Percentiles rank a stretch among this genome's conserved stretches.
Evolutionary conservation across 805 yeast species (phyloP).

Genomic region (Wickerhamiella shivajii): DNA sequence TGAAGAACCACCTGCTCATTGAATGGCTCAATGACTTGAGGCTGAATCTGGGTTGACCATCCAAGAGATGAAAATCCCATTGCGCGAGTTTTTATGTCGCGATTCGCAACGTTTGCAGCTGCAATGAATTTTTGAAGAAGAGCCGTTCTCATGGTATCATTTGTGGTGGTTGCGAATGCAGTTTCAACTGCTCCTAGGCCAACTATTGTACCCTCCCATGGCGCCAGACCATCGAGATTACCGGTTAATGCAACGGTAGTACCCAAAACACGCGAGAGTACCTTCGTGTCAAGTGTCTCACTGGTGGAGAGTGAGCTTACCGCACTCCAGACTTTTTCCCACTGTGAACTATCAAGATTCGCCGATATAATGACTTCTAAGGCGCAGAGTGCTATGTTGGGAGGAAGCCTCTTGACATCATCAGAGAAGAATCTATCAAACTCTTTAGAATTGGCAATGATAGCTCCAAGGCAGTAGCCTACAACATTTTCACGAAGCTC

Average conservation of each 20-base stretch:
- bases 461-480: constrained; percentile 6
- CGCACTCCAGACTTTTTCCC: too few relatives aligned
- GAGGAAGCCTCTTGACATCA: neutral
- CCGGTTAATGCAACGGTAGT: constrained; percentile 2
- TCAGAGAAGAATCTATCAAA: constrained; percentile 1
- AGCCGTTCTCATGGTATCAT: neutral
- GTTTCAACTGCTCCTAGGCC: constrained; percentile 5
- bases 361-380: constrained; percentile 4
- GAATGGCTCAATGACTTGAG: neutral
- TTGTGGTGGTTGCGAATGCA: constrained; percentile 1
- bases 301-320: too few relatives aligned
- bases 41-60: constrained; percentile 8
- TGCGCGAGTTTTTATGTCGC: constrained; percentile 1
- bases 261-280: constrained; percentile 6
- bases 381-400: constrained; percentile 1
- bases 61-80: constrained; percentile 4
- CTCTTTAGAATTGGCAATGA: neutral
- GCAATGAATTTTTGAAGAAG: constrained; percentile 3
- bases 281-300: too few relatives aligned
- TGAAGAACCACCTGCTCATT: neutral
- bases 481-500: neutral
- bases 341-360: too few relatives aligned
- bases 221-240: neutral
- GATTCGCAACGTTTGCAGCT: neutral
- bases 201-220: constrained; percentile 5